Percentiles rank a stretch among this genome's conserved stretches.
Evolutionary conservation across 2,329 filamentous ascomycete genomes (phyloP).

Genomic region (Chaetomium strumarium): DNA sequence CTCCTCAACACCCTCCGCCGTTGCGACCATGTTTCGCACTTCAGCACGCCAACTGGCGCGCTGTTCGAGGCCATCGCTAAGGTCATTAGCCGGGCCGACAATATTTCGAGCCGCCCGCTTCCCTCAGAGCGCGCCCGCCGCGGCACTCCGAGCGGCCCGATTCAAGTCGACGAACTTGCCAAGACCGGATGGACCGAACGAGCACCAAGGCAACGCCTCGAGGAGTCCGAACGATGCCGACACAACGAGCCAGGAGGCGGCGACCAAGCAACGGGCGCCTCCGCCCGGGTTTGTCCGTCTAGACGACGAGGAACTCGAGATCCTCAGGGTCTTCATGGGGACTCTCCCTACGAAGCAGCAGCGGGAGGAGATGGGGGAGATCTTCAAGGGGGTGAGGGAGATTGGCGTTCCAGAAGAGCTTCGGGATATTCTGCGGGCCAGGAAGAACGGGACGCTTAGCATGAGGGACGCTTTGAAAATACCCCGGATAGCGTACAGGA

Average conservation of each 20-base stretch:
- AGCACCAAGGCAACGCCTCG: slow-evolving; percentile 8
- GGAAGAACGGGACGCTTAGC: slow-evolving; percentile 40
- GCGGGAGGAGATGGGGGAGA: slow-evolving; percentile 50
- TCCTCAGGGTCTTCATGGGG: slow-evolving; percentile 54
- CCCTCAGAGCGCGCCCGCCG: slow-evolving; percentile 16
- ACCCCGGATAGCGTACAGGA: slow-evolving; percentile 48
- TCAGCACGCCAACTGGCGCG: slow-evolving; percentile 28
- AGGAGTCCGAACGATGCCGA: slow-evolving; percentile 6
- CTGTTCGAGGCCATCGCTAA: slow-evolving; percentile 24
- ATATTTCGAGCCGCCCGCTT: slow-evolving; percentile 21
- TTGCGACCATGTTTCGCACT: slow-evolving; percentile 27
- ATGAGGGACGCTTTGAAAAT: slow-evolving; percentile 53
- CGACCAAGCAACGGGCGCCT: slow-evolving; percentile 20
- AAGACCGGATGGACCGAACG: slow-evolving; percentile 13
- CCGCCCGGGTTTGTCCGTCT: slow-evolving; percentile 44
- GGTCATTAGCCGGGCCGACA: slow-evolving; percentile 21
- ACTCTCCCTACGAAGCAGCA: slow-evolving; percentile 50
- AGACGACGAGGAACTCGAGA: slow-evolving; percentile 41
- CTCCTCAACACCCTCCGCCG: neutral
- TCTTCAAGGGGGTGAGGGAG: slow-evolving; percentile 57
- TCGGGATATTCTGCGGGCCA: slow-evolving; percentile 53
- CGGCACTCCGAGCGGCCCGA: slow-evolving; percentile 19
- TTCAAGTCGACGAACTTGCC: slow-evolving; percentile 25
- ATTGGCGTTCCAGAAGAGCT: slow-evolving; percentile 66
- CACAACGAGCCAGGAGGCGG: neutral